A percentile compares a stretch with the other conserved stretches of the same genome.
Evolutionary conservation across 176 grass and related monocot species (phyloP).

Genomic region (Paspalum vaginatum): DNA sequence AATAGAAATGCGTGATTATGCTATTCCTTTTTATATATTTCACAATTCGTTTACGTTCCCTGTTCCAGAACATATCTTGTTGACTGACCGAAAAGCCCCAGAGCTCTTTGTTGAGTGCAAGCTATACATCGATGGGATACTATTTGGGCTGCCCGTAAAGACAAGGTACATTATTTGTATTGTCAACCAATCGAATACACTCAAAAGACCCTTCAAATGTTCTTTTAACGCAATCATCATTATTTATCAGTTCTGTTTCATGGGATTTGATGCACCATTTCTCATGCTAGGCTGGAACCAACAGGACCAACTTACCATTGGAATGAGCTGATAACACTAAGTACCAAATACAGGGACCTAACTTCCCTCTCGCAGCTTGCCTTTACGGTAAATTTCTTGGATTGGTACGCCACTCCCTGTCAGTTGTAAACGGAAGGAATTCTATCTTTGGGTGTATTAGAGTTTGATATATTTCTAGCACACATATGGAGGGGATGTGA

Average conservation of each 20-base stretch:
- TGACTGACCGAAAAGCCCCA: constrained; percentile 35
- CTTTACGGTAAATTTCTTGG: constrained; percentile 63
- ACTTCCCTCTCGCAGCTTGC: constrained; percentile 87
- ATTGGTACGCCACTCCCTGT: neutral
- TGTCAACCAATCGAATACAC: neutral
- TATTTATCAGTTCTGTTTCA: neutral
- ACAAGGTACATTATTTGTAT: constrained; percentile 57
- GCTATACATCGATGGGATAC: constrained; percentile 76
- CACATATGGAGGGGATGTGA: neutral
- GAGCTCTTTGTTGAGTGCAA: constrained; percentile 88
- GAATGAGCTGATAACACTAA: constrained; percentile 86
- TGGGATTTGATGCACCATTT: neutral
- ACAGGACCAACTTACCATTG: constrained; percentile 72
- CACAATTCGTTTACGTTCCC: neutral
- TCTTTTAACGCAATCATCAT: neutral
- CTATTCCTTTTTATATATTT: neutral
- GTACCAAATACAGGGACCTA: constrained; percentile 88
- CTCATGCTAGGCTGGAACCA: constrained; percentile 63
- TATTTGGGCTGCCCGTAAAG: constrained; percentile 70
- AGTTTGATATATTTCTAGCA: neutral
- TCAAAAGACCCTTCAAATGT: neutral
- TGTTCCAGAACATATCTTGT: constrained; percentile 36
- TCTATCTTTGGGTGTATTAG: neutral
- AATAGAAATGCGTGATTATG: neutral
- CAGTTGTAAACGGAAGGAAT: constrained; percentile 3